These are phyloP conservation scores for Cicer cuneatum DNA, from an alignment of 306 rosid genomes.

Conservation along the genomic window DNA sequence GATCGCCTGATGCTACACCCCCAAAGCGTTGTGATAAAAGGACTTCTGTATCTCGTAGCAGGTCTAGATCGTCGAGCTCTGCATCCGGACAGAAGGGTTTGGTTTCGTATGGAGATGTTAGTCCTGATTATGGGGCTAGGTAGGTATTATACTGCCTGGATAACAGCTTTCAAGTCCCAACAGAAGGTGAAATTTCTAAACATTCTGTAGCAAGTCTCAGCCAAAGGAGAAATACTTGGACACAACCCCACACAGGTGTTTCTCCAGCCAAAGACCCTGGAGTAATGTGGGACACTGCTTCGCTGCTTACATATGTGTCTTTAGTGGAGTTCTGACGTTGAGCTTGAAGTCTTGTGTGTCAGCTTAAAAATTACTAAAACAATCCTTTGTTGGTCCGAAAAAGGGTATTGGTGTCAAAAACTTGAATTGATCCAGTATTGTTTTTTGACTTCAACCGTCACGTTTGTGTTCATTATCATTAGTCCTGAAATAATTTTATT, in stretches of 20 bases:
- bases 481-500: background rate
- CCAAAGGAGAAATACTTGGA: background rate
- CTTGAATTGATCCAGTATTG: background rate
- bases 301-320: slow-evolving; percentile 3
- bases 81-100: slow-evolving; percentile 75
- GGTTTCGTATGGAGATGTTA: slow-evolving; percentile 87
- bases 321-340: slow-evolving; percentile 15
- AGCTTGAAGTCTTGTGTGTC: slow-evolving; percentile 26
- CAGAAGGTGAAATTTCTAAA: slow-evolving; percentile 30
- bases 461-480: slow-evolving; percentile 11
- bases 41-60: slow-evolving; percentile 60
- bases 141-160: slow-evolving; percentile 36
- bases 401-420: slow-evolving; percentile 16
- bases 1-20: slow-evolving; percentile 66
- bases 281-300: slow-evolving; percentile 12
- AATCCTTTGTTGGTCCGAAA: slow-evolving; percentile 10
- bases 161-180: slow-evolving; percentile 14
- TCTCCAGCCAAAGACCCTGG: background rate
- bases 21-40: slow-evolving; percentile 51
- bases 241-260: no score
- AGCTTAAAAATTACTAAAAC: slow-evolving; percentile 1
- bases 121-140: slow-evolving; percentile 64
- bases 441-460: background rate
- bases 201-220: background rate
- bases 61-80: slow-evolving; percentile 85